Conservation (phyloP, 2,329 filamentous ascomycete species). For the Phyllosticta citriasiana region DNA sequence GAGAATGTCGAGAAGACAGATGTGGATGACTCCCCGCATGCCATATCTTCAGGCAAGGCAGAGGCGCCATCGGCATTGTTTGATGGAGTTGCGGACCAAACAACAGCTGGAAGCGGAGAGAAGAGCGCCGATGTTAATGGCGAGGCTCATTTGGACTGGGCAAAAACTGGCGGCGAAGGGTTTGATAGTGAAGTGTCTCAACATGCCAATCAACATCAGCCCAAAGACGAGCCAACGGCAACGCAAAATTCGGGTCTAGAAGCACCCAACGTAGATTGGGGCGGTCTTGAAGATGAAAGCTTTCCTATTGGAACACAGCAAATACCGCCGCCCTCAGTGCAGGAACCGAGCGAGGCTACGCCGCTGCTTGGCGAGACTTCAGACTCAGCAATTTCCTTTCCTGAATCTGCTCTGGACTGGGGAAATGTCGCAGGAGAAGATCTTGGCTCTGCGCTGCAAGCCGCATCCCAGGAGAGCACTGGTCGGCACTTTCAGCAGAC, state of each 20-base stretch:
- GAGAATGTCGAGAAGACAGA: not conserved
- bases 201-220: not conserved
- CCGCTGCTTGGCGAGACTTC: not conserved
- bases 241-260: not conserved
- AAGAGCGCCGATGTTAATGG: not conserved
- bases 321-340: no score
- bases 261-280: slow-evolving; percentile 26
- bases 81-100: not conserved
- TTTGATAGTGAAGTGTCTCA: not conserved
- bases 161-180: not conserved
- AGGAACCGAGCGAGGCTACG: not conserved
- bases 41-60: not conserved
- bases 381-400: slow-evolving; percentile 14
- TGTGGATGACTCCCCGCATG: not conserved
- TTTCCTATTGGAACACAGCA: slow-evolving; percentile 12
- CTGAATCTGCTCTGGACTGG: slow-evolving; percentile 10
- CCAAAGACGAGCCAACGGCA: not conserved
- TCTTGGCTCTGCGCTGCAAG: not conserved
- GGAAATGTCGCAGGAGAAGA: slow-evolving; percentile 11
- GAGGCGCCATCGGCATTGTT: not conserved
- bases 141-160: not conserved
- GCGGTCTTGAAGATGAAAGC: slow-evolving; percentile 23
- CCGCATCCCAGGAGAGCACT: not conserved
- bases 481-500: not conserved
- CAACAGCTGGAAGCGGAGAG: not conserved